phyloP scores from a whole-genome alignment of 225 moss, liverwort and hornwort genomes.

The Anthoceros angustus region DNA sequence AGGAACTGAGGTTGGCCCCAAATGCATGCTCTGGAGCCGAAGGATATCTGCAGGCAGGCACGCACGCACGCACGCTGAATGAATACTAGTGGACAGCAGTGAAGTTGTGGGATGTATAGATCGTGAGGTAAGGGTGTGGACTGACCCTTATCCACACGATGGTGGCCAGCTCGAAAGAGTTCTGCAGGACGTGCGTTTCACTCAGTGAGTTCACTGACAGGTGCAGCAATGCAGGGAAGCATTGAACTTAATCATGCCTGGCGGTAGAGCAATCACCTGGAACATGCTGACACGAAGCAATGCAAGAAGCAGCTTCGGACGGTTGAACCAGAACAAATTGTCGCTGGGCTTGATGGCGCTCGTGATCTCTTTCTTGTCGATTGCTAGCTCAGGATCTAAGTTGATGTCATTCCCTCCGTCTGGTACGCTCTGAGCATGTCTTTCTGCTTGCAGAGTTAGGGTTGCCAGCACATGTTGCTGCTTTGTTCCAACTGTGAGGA shows the following conservation, averaged over 20 bases:
- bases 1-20: constrained; percentile 24
- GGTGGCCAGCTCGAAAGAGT: constrained; percentile 34
- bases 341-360: constrained; percentile 23
- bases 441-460: constrained; percentile 29
- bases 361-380: constrained; percentile 7
- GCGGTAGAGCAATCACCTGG: constrained; percentile 15
- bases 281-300: constrained; percentile 31
- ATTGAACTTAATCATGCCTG: background rate
- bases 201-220: background rate
- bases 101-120: background rate
- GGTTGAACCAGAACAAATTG: constrained; percentile 30
- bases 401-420: constrained; percentile 2
- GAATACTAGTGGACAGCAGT: background rate
- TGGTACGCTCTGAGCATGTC: constrained; percentile 16
- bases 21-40: constrained; percentile 31
- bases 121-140: background rate
- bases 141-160: constrained; percentile 36
- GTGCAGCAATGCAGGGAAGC: background rate
- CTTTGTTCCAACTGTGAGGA: constrained; percentile 25
- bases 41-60: constrained; percentile 14
- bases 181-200: constrained; percentile 15
- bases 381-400: background rate
- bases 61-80: background rate
- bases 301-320: constrained; percentile 17
- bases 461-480: constrained; percentile 37